Evolutionary conservation across 257 asterid species (phyloP).

Genomic region (Solanum rostratum): DNA sequence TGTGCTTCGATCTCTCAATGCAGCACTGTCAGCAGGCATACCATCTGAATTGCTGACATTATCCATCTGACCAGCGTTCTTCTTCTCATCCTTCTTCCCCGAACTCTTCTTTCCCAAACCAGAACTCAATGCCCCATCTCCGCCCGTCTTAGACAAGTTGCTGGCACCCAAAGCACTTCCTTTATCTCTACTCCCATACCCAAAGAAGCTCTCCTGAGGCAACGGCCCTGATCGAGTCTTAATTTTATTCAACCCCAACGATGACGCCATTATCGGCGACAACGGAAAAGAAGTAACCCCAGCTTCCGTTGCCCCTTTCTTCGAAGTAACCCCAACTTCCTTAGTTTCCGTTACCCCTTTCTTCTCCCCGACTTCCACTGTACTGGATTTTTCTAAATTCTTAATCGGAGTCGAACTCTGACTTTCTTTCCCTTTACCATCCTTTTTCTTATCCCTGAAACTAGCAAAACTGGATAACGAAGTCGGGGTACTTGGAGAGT

Average conservation of each 20-base stretch:
- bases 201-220: slow-evolving; percentile 95
- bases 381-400: slow-evolving; percentile 12
- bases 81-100: slow-evolving; percentile 15
- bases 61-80: slow-evolving; percentile 24
- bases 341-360: slow-evolving; percentile 27
- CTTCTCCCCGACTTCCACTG: slow-evolving; percentile 23
- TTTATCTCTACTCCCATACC: slow-evolving; percentile 62
- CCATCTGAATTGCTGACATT: slow-evolving; percentile 55
- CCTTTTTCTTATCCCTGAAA: slow-evolving; percentile 30
- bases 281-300: slow-evolving; percentile 25
- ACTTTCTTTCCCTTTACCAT: slow-evolving; percentile 32
- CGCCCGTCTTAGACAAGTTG: slow-evolving; percentile 60
- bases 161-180: slow-evolving; percentile 69
- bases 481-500: slow-evolving; percentile 40
- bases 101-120: slow-evolving; percentile 13
- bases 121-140: slow-evolving; percentile 17
- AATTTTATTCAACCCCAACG: slow-evolving; percentile 88
- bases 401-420: slow-evolving; percentile 1
- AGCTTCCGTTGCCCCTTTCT: slow-evolving; percentile 28
- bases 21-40: slow-evolving; percentile 7
- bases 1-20: slow-evolving; percentile 71
- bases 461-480: not conserved
- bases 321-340: slow-evolving; percentile 18
- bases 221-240: slow-evolving; percentile 99
- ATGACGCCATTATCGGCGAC: slow-evolving; percentile 91